Percentiles rank a stretch among this genome's conserved stretches.
These are phyloP conservation scores for Chenopodium formosanum DNA, from an alignment of 148 eudicot genomes.

Conservation along the genomic window DNA sequence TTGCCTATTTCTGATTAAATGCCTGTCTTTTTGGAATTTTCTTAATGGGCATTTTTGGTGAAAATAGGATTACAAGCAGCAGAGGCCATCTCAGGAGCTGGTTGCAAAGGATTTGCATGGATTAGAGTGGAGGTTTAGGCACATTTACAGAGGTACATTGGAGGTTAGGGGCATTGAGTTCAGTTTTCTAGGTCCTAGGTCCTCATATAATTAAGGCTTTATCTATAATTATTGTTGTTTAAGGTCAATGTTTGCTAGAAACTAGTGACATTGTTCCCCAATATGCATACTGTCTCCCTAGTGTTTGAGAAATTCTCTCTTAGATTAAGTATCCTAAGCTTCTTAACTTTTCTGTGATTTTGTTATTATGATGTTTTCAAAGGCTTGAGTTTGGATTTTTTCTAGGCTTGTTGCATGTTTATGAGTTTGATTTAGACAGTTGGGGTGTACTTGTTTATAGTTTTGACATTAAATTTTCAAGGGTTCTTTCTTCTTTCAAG, in stretches of 20 bases:
- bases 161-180: slow-evolving; percentile 22
- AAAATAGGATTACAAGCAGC: slow-evolving; percentile 86
- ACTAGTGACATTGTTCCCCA: not conserved
- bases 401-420: not conserved
- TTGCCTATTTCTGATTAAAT: not conserved
- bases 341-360: not conserved
- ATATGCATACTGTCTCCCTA: not conserved
- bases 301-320: not conserved
- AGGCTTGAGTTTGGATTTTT: not conserved
- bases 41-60: not conserved
- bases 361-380: not conserved
- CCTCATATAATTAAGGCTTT: not conserved
- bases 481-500: not conserved
- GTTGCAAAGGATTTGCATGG: slow-evolving; percentile 95
- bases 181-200: slow-evolving; percentile 5
- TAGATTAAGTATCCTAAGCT: not conserved
- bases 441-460: not conserved
- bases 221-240: not conserved
- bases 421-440: not conserved
- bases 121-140: slow-evolving; percentile 83
- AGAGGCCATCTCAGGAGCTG: slow-evolving; percentile 97
- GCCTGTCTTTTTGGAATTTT: not conserved
- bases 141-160: slow-evolving; percentile 79
- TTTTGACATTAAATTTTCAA: not conserved
- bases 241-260: slow-evolving; percentile 4